Percentiles rank a stretch among this genome's conserved stretches.
Conservation (phyloP, 371 early-diverging fungal species). For the Polyrhizophydium stewartii region DNA sequence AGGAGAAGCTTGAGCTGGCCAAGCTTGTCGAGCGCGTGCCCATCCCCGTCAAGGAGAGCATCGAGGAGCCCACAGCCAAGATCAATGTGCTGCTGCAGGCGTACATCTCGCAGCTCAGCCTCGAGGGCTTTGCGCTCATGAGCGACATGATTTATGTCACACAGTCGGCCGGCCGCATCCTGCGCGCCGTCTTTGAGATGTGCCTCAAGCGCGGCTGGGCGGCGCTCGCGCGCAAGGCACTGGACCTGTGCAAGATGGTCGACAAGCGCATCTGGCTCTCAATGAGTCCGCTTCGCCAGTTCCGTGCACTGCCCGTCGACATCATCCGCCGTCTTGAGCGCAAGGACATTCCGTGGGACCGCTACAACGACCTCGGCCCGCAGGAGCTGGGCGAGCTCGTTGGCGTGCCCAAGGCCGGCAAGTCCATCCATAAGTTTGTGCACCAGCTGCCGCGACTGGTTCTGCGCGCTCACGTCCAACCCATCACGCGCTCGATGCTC, state of each 20-base stretch:
- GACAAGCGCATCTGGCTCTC: constrained; percentile 89
- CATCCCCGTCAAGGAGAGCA: constrained; percentile 84
- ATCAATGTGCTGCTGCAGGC: constrained; percentile 93
- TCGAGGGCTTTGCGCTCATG: constrained; percentile 93
- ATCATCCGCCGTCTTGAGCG: constrained; percentile 84
- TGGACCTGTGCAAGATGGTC: constrained; percentile 92
- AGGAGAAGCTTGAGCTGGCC: constrained; percentile 90
- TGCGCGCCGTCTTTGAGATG: constrained; percentile 96
- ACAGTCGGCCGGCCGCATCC: constrained; percentile 89
- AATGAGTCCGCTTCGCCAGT: constrained; percentile 93
- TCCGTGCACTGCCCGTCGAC: constrained; percentile 75
- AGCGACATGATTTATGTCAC: constrained; percentile 96
- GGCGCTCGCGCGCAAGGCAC: constrained; percentile 73
- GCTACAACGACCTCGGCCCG: constrained; percentile 84
- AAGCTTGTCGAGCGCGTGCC: constrained; percentile 93
- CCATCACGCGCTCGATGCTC: constrained; percentile 85
- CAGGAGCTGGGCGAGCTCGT: constrained; percentile 92
- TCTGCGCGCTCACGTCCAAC: constrained; percentile 84
- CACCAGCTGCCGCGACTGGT: constrained; percentile 92
- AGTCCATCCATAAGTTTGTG: constrained; percentile 77
- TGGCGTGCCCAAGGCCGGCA: constrained; percentile 82
- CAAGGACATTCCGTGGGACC: constrained; percentile 91
- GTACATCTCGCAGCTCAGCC: constrained; percentile 84
- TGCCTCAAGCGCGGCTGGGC: constrained; percentile 94
- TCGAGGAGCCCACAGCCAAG: constrained; percentile 91